Evolutionary conservation across 2,329 filamentous ascomycete genomes (phyloP).

Genomic region (Alternaria sp.): DNA sequence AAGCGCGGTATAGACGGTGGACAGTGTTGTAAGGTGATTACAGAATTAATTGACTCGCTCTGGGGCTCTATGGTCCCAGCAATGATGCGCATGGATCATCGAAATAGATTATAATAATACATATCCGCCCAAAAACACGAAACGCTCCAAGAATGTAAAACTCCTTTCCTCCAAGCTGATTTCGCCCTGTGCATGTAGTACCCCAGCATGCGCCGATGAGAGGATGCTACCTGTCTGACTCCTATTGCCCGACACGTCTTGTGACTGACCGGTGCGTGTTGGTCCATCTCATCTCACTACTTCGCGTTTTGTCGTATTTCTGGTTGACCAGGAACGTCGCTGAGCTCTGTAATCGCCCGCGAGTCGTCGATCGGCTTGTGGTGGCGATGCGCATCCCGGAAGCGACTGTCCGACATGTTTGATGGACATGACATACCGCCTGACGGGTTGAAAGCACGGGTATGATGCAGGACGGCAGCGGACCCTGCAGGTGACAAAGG

Average conservation of each 20-base stretch:
- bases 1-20: background rate
- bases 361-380: background rate
- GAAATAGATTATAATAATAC: background rate
- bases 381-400: background rate
- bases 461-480: background rate
- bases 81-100: background rate
- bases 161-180: background rate
- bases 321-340: background rate
- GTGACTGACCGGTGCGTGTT: background rate
- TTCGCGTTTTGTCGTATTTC: background rate
- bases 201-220: background rate
- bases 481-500: conserved; percentile 2
- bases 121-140: background rate
- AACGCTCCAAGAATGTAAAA: background rate
- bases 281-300: background rate
- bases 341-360: background rate
- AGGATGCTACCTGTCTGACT: background rate
- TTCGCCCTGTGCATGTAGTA: background rate
- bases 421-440: background rate
- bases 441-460: background rate
- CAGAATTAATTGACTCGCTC: background rate
- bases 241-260: background rate
- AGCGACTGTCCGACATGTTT: background rate
- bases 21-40: background rate
- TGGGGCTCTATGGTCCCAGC: background rate